phyloP scores from a whole-genome alignment of 1,284 basidiomycete species.

The Neotropicomus parvogracilis region DNA sequence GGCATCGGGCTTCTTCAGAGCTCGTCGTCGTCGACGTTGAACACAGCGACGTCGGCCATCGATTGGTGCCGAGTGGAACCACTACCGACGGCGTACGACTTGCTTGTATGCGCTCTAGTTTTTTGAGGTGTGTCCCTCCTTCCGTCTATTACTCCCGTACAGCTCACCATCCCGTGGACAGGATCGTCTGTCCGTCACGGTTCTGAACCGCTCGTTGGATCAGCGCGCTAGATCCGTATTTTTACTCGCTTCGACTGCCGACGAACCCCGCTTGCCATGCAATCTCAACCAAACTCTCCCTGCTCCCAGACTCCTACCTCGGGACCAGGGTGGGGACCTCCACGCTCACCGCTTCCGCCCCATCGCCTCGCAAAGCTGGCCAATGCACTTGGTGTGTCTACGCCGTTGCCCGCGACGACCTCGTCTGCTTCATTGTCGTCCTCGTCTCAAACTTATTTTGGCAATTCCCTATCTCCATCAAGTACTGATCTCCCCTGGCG shows the following conservation, averaged over 20 bases:
- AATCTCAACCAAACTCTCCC: slow-evolving; percentile 11
- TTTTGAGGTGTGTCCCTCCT: slow-evolving; percentile 15
- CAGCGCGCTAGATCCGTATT: not conserved
- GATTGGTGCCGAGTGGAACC: not conserved
- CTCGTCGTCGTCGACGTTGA: slow-evolving; percentile 11
- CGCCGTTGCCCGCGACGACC: slow-evolving; percentile 55
- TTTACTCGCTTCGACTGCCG: not conserved
- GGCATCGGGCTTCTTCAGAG: slow-evolving; percentile 1
- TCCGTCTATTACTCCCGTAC: not conserved
- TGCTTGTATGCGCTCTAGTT: not conserved
- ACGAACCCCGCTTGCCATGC: slow-evolving; percentile 11
- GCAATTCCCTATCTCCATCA: slow-evolving; percentile 29
- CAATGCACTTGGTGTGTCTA: slow-evolving; percentile 75
- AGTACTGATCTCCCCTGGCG: slow-evolving; percentile 45
- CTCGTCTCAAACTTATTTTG: slow-evolving; percentile 32
- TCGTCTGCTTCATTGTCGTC: slow-evolving; percentile 32
- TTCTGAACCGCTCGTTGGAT: slow-evolving; percentile 2
- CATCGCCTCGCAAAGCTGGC: slow-evolving; percentile 74
- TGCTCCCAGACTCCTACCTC: slow-evolving; percentile 18
- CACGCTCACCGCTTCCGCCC: slow-evolving; percentile 67
- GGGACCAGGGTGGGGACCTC: slow-evolving; percentile 49
- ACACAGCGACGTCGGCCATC: slow-evolving; percentile 9
- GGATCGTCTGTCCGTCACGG: slow-evolving; percentile 6
- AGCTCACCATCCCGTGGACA: slow-evolving; percentile 1
- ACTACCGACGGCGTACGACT: not conserved